Evolutionary conservation across 306 rosid genomes (phyloP).

Genomic region (Cucurbita argyrosperma): DNA sequence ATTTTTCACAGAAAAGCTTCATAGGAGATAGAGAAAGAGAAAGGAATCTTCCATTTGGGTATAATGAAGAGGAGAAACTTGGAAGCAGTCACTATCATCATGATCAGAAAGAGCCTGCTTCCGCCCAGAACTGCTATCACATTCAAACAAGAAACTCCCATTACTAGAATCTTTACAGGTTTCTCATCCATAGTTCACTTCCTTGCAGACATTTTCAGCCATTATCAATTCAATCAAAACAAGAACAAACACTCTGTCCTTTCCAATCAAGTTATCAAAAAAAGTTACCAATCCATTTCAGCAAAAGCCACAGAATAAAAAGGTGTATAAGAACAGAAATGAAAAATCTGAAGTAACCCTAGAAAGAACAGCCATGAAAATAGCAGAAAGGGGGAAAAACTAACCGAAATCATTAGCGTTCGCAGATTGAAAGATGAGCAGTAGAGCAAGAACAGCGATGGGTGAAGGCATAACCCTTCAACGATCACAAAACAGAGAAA

Average conservation of each 20-base stretch:
- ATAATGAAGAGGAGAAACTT: slow-evolving; percentile 73
- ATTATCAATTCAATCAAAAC: neutral
- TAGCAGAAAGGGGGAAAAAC: slow-evolving; percentile 35
- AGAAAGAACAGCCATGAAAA: slow-evolving; percentile 26
- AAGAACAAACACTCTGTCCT: no score
- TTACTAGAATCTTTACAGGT: slow-evolving; percentile 52
- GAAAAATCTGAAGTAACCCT: neutral
- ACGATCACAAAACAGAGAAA: neutral
- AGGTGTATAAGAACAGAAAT: neutral
- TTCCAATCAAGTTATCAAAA: neutral
- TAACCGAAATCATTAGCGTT: slow-evolving; percentile 16
- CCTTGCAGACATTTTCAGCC: slow-evolving; percentile 57
- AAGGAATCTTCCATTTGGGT: slow-evolving; percentile 51
- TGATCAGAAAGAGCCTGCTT: slow-evolving; percentile 25
- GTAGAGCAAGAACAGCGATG: slow-evolving; percentile 11
- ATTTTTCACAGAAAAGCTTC: neutral
- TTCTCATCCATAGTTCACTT: slow-evolving; percentile 67
- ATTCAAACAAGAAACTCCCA: slow-evolving; percentile 39
- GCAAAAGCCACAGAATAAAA: neutral
- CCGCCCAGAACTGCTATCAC: slow-evolving; percentile 75
- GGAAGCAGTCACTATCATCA: slow-evolving; percentile 1
- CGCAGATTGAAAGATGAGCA: slow-evolving; percentile 29
- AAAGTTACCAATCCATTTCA: neutral
- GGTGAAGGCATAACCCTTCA: slow-evolving; percentile 29
- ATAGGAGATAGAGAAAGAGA: neutral